phyloP scores from a whole-genome alignment of 23 red algal genomes.

The Gracilaria domingensis region DNA sequence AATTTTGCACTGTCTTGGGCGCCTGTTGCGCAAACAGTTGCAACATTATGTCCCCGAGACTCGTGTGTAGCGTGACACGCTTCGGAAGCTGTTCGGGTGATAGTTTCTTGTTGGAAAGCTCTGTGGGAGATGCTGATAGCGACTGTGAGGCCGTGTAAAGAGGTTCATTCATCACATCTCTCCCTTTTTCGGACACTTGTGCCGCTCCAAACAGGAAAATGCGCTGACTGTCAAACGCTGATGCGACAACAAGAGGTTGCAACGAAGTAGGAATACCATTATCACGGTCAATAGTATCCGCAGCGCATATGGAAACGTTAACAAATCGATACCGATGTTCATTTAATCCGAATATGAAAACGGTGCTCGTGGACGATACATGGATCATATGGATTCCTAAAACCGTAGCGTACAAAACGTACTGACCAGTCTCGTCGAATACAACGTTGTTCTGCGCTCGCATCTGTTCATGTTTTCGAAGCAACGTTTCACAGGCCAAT shows the following conservation, averaged over 20 bases:
- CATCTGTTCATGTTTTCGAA: not conserved
- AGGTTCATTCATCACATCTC: conserved; percentile 27
- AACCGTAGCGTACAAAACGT: conserved; percentile 76
- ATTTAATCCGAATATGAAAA: conserved; percentile 40
- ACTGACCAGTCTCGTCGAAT: conserved; percentile 62
- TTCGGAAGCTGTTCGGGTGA: not conserved
- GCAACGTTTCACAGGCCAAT: conserved; percentile 6
- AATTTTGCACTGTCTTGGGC: conserved; percentile 71
- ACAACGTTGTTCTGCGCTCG: conserved; percentile 49
- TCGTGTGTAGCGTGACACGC: conserved; percentile 59
- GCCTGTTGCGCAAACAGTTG: conserved; percentile 49
- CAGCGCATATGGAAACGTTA: conserved; percentile 56
- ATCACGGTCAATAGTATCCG: not conserved
- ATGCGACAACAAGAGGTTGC: conserved; percentile 41
- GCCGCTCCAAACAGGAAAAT: conserved; percentile 47
- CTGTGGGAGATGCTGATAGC: not conserved
- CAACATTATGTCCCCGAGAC: conserved; percentile 47
- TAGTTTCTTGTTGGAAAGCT: conserved; percentile 3
- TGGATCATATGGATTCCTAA: conserved; percentile 76
- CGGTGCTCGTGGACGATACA: conserved; percentile 37
- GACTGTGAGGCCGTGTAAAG: not conserved
- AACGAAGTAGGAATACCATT: not conserved
- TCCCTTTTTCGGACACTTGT: not conserved
- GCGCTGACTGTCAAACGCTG: conserved; percentile 38
- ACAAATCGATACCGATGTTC: conserved; percentile 80